Conservation (phyloP, 352 stramenopile genomes). For the Globisporangium ultimum region DNA sequence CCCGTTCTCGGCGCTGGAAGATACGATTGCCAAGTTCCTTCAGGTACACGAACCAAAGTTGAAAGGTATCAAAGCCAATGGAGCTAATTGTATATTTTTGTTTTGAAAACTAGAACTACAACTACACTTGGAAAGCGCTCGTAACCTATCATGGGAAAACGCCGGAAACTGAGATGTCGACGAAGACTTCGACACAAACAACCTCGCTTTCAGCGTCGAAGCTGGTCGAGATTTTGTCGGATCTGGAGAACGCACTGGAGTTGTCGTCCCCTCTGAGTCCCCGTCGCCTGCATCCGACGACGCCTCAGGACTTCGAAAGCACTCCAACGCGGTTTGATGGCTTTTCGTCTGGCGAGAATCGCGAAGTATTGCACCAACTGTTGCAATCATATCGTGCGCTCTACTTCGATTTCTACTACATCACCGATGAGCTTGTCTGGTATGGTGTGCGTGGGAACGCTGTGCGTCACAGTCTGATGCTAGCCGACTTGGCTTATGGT, state of each 20-base stretch:
- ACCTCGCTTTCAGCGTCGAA: conserved; percentile 20
- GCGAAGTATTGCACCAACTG: conserved; percentile 54
- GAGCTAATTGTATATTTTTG: not conserved
- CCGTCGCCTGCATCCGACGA: conserved; percentile 31
- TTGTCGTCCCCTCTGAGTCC: conserved; percentile 67
- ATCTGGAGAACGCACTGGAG: conserved; percentile 64
- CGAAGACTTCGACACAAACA: conserved; percentile 21
- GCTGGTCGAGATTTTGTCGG: conserved; percentile 49
- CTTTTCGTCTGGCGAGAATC: conserved; percentile 15
- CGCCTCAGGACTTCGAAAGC: conserved; percentile 36
- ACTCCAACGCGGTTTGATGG: conserved; percentile 16
- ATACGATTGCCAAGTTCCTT: conserved; percentile 87
- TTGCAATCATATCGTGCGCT: conserved; percentile 78
- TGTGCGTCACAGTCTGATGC: conserved; percentile 74
- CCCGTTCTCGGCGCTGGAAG: conserved; percentile 79
- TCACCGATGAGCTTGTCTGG: conserved; percentile 87
- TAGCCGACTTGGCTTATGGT: conserved; percentile 79
- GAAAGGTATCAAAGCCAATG: not conserved
- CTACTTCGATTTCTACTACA: conserved; percentile 91
- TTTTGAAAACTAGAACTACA: conserved; percentile 53
- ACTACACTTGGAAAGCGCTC: conserved; percentile 73
- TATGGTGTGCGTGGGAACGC: conserved; percentile 83
- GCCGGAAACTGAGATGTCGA: conserved; percentile 15
- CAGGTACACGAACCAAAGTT: conserved; percentile 34
- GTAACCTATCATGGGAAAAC: conserved; percentile 61